phyloP scores from a whole-genome alignment of 1,284 basidiomycete species.

The Tilletia setariae region DNA sequence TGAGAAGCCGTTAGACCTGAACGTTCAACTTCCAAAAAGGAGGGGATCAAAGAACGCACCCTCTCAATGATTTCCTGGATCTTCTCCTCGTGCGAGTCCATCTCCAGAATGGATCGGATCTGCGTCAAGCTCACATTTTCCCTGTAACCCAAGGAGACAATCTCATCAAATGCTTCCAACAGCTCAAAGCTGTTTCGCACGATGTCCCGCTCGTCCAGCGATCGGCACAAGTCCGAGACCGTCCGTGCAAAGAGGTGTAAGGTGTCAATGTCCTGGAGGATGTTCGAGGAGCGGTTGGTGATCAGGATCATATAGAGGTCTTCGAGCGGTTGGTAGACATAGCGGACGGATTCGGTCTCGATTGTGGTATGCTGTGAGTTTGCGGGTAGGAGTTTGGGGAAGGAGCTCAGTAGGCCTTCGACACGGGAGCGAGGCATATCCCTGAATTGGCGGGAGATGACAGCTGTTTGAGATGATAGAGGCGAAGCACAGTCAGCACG shows the following conservation, averaged over 20 bases:
- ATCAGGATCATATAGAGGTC: constrained; percentile 97
- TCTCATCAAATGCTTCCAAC: constrained; percentile 93
- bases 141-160: constrained; percentile 87
- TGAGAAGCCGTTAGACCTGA: background rate
- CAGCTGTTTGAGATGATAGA: constrained; percentile 62
- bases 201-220: constrained; percentile 84
- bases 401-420: constrained; percentile 90
- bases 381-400: constrained; percentile 94
- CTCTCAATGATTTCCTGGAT: constrained; percentile 98
- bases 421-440: constrained; percentile 89
- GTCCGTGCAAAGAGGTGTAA: constrained; percentile 89
- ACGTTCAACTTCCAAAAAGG: background rate
- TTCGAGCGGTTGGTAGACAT: constrained; percentile 96
- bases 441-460: constrained; percentile 93
- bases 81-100: constrained; percentile 99
- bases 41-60: constrained; percentile 58
- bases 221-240: constrained; percentile 75
- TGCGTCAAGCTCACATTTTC: constrained; percentile 90
- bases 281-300: constrained; percentile 96
- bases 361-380: constrained; percentile 94
- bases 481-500: background rate
- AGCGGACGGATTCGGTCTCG: constrained; percentile 62
- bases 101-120: constrained; percentile 87
- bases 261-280: constrained; percentile 96
- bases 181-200: constrained; percentile 89